Evolutionary conservation across 139 green algal genomes (phyloP).

Genomic region (Chlamydomonas schloesseri): DNA sequence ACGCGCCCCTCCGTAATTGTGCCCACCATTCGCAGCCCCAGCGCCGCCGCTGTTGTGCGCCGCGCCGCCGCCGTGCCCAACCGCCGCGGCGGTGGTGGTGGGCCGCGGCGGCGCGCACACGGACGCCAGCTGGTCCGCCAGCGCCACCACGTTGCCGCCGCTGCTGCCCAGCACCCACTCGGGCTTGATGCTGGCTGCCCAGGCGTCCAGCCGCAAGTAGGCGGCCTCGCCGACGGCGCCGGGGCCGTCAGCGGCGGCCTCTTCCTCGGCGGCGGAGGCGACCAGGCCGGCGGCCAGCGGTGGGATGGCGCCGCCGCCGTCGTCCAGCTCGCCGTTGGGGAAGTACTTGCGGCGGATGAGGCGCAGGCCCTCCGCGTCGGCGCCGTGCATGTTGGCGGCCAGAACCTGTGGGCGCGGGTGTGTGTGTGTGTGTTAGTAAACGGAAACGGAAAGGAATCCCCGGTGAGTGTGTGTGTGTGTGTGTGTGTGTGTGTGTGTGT

Average conservation of each 20-base stretch:
- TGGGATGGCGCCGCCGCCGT: slow-evolving; percentile 66
- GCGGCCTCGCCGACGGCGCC: background rate
- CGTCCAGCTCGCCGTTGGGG: slow-evolving; percentile 72
- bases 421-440: no score
- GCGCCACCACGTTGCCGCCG: slow-evolving; percentile 6
- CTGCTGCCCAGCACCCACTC: background rate
- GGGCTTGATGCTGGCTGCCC: slow-evolving; percentile 23
- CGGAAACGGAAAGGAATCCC: no score
- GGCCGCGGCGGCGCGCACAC: slow-evolving; percentile 21
- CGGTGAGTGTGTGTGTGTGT: no score
- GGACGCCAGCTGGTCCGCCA: slow-evolving; percentile 41
- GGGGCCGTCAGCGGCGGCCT: slow-evolving; percentile 20
- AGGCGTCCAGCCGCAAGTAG: slow-evolving; percentile 50
- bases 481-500: no score
- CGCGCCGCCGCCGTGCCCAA: background rate
- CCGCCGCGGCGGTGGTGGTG: background rate
- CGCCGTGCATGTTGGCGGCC: slow-evolving; percentile 71
- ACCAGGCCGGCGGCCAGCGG: slow-evolving; percentile 66
- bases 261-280: slow-evolving; percentile 57
- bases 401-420: slow-evolving; percentile 27
- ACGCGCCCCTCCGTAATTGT: no score
- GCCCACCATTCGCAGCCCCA: no score
- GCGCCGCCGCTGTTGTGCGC: background rate
- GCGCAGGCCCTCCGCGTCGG: slow-evolving; percentile 63
- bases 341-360: slow-evolving; percentile 67